Base-by-base conservation (phyloP, 441 rosid genomes). In the Rhodomyrtus psidioides region DNA sequence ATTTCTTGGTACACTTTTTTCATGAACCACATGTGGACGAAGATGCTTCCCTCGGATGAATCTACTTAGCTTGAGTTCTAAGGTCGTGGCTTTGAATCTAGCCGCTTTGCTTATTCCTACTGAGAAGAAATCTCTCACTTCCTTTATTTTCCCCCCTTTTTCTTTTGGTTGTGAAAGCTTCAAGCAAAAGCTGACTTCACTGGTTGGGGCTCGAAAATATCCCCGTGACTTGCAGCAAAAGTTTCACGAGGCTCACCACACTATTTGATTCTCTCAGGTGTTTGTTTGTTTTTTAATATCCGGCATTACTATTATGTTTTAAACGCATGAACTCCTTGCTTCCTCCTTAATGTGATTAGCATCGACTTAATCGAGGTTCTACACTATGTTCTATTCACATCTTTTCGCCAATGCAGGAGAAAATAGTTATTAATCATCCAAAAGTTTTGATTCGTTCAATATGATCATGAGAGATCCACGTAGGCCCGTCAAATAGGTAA, bases 151-250 rank as follows among this genome's bases (percentile, higher is more conserved):
- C 34, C 5, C 1, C 13, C 4, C 49, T 21, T 70, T 70, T 39
- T 53, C 12, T 12, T 88, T 84, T 60, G 87, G 85, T 87, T 83
- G 85, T 60, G 82, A 81, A 85, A 88, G 85, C 87, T 87, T 85
- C 49, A 82, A 44, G 19, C 65, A 85, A 89, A 89, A 88, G 87
- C 90, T 86, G 88, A 76, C 82, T 65, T 13, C 5, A 83, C 85
- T 54, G 89, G 90, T 65, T 88, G 86, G 87, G 49, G 90, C 76
- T 88, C 84, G 83, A 83, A 86, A 91, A 81, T 90, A 88, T 88
- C 86, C 88, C 54, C 34, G 74, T 55, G 56, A 75, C 42, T 55
- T 49, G 30, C 49, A 24, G 79, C 51, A 70, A 70, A 70, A 21
- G 79, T 70, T 39, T 39, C 79, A 21, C 23, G 49, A 39, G 79